A percentile compares a stretch with the other conserved stretches of the same genome.
phyloP scores from a whole-genome alignment of 2,329 filamentous ascomycete genomes.

The Coniochaeta sp. region DNA sequence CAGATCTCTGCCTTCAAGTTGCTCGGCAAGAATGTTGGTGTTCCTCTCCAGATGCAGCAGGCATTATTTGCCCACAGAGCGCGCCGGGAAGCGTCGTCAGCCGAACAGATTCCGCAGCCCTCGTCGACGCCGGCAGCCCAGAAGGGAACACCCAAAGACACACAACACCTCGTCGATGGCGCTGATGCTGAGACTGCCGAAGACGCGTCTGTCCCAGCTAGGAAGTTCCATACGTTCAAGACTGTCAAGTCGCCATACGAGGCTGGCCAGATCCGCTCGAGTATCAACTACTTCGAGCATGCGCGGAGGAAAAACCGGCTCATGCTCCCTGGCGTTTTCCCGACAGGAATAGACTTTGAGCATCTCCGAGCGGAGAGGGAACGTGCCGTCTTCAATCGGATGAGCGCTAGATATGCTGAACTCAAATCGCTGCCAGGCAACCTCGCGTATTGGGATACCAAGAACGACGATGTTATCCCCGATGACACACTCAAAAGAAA shows the following conservation, averaged over 20 bases:
- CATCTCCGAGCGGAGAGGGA: constrained; percentile 82
- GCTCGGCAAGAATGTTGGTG: constrained; percentile 76
- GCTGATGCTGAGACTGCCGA: constrained; percentile 25
- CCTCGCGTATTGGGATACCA: constrained; percentile 77
- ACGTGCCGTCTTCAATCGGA: constrained; percentile 80
- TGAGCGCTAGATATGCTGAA: constrained; percentile 77
- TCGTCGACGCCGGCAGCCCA: constrained; percentile 23
- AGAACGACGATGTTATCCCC: constrained; percentile 56
- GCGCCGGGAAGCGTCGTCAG: constrained; percentile 51
- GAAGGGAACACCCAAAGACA: constrained; percentile 19
- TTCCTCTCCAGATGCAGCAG: constrained; percentile 73
- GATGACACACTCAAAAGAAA: constrained; percentile 83
- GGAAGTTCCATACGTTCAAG: constrained; percentile 52
- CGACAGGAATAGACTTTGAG: constrained; percentile 80
- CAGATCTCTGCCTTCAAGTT: constrained; percentile 92
- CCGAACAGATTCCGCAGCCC: constrained; percentile 36
- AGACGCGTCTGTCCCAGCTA: constrained; percentile 14
- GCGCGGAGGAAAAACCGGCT: constrained; percentile 65
- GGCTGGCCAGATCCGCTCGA: constrained; percentile 39
- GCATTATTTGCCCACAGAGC: constrained; percentile 71
- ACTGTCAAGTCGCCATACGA: constrained; percentile 69
- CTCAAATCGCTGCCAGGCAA: constrained; percentile 79
- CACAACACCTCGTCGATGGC: constrained; percentile 27
- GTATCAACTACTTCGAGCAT: constrained; percentile 76
- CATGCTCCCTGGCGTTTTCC: constrained; percentile 82